These are phyloP conservation scores for Adansonia grandidieri DNA, from an alignment of 441 rosid species.

Conservation along the genomic window DNA sequence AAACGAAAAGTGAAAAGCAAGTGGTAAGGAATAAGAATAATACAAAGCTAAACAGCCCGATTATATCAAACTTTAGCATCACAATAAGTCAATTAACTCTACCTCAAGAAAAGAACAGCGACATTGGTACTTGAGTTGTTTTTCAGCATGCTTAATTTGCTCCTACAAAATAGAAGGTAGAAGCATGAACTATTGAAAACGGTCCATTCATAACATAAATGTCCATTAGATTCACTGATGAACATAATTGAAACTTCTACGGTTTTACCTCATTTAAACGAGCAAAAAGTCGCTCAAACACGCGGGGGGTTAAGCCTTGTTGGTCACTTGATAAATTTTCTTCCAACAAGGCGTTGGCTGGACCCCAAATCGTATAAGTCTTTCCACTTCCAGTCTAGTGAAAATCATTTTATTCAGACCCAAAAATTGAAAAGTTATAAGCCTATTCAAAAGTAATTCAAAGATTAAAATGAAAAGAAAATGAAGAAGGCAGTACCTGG, in stretches of 20 bases:
- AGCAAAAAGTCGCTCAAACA: constrained; percentile 77
- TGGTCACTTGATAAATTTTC: constrained; percentile 68
- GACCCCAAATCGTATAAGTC: constrained; percentile 99
- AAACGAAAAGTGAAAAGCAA: constrained; percentile 34
- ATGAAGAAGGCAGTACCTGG: constrained; percentile 56
- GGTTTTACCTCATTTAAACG: constrained; percentile 82
- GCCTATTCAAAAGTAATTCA: constrained; percentile 3
- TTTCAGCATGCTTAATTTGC: constrained; percentile 79
- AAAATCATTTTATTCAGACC: constrained; percentile 28
- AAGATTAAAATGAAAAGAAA: constrained; percentile 15
- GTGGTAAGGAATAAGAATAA: background rate
- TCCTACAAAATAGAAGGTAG: constrained; percentile 56
- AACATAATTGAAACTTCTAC: constrained; percentile 18
- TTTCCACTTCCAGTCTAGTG: constrained; percentile 97
- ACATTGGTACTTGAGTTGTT: constrained; percentile 92
- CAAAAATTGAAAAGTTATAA: constrained; percentile 17
- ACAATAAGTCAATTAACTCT: constrained; percentile 22
- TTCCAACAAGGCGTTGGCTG: constrained; percentile 79
- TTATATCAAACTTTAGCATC: constrained; percentile 11
- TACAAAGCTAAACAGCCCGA: background rate
- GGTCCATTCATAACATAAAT: constrained; percentile 12
- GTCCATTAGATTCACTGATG: constrained; percentile 10
- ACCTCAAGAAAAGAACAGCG: constrained; percentile 99
- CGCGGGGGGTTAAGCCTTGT: constrained; percentile 96
- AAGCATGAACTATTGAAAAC: constrained; percentile 15